Conservation (phyloP, 1,139 yeast species). For the Arxiozyma bovina region DNA sequence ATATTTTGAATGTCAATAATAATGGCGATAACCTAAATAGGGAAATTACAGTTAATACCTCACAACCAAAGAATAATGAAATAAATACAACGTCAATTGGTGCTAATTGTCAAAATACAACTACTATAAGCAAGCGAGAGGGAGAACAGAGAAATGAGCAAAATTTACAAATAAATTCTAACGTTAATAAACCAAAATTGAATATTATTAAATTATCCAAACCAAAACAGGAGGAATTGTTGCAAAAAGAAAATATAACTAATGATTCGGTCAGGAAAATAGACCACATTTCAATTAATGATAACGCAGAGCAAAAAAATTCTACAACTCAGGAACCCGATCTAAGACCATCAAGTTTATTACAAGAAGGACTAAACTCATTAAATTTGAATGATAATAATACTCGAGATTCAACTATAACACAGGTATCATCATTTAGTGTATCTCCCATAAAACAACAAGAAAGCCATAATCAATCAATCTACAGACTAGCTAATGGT, state of each 20-base stretch:
- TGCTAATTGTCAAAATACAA: not conserved
- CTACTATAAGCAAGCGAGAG: not conserved
- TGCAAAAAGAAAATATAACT: conserved; percentile 14
- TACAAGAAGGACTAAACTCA: conserved; percentile 16
- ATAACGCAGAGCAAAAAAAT: not conserved
- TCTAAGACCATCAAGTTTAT: conserved; percentile 17
- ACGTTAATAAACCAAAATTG: conserved; percentile 9
- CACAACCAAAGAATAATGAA: not conserved
- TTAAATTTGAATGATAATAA: conserved; percentile 9
- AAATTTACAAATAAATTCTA: not conserved
- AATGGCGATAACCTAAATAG: not conserved
- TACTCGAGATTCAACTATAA: conserved; percentile 16
- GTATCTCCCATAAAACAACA: conserved; percentile 18
- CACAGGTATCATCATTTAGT: conserved; percentile 21
- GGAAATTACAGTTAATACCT: not conserved
- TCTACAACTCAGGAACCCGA: conserved; percentile 3
- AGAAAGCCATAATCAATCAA: not conserved
- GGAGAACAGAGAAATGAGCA: not conserved
- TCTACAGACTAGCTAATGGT: conserved; percentile 19
- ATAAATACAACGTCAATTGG: not conserved
- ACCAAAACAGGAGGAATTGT: conserved; percentile 21
- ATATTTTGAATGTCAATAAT: no score
- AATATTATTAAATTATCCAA: conserved; percentile 22
- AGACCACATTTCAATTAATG: not conserved
- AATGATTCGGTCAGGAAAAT: conserved; percentile 2